Evolutionary conservation across 805 yeast genomes (phyloP).

Genomic region (Lipomyces oligophaga): DNA sequence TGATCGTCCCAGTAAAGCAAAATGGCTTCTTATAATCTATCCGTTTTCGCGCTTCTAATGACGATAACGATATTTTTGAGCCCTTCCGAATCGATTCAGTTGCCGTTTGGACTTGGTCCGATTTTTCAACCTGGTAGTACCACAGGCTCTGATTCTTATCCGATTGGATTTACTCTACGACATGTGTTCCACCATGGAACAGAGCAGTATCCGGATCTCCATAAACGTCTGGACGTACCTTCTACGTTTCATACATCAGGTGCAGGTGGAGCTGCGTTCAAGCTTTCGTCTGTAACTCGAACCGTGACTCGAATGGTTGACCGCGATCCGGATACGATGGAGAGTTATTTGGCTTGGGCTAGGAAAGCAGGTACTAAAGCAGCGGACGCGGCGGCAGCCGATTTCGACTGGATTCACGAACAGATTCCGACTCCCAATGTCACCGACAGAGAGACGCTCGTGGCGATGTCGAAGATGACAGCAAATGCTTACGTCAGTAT

Average conservation of each 20-base stretch:
- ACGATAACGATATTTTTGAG: too few species aligned
- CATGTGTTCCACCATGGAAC: slow-evolving; percentile 28
- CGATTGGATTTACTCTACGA: slow-evolving; percentile 23
- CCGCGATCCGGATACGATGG: slow-evolving; percentile 59
- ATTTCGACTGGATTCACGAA: slow-evolving; percentile 26
- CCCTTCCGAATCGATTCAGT: slow-evolving; percentile 20
- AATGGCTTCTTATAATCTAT: too few species aligned
- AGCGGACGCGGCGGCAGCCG: slow-evolving; percentile 6
- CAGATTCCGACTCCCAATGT: slow-evolving; percentile 59
- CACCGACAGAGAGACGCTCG: slow-evolving; percentile 66
- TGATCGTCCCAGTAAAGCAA: too few species aligned
- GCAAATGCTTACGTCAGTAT: slow-evolving; percentile 84
- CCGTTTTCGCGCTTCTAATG: too few species aligned
- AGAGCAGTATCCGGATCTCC: slow-evolving; percentile 15
- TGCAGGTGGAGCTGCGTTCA: slow-evolving; percentile 1
- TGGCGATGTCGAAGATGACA: slow-evolving; percentile 76
- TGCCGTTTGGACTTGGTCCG: slow-evolving; percentile 14
- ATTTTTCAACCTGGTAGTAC: not conserved
- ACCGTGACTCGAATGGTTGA: slow-evolving; percentile 40
- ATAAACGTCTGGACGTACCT: slow-evolving; percentile 20
- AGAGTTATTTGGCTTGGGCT: slow-evolving; percentile 60
- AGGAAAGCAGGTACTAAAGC: slow-evolving; percentile 25
- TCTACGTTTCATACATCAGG: slow-evolving; percentile 12
- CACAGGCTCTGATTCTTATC: slow-evolving; percentile 6
- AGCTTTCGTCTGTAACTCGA: slow-evolving; percentile 8